Evolutionary conservation across 2,329 filamentous ascomycete genomes (phyloP).

Genomic region (Tolypocladium tropicale): DNA sequence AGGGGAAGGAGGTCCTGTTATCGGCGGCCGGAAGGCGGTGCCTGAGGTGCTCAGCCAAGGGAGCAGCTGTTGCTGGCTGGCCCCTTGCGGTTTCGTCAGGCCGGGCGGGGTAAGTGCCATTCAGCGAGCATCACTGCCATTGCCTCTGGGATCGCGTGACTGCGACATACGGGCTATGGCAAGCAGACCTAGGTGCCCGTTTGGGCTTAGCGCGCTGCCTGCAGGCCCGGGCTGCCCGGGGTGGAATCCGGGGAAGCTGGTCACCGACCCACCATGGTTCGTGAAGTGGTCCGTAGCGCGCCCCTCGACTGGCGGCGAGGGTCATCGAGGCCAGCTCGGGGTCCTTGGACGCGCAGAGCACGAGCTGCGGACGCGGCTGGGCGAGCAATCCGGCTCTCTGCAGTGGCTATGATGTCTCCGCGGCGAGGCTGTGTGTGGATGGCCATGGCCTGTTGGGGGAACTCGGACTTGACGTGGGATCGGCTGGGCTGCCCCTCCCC

Average conservation of each 20-base stretch:
- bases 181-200: background rate
- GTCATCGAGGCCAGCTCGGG: background rate
- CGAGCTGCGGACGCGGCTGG: background rate
- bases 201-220: slow-evolving; percentile 2
- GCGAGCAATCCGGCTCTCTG: background rate
- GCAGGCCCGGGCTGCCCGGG: slow-evolving; percentile 10
- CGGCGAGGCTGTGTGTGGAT: background rate
- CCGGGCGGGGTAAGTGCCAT: slow-evolving; percentile 31
- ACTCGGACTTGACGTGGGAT: background rate
- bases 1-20: slow-evolving; percentile 21
- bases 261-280: slow-evolving; percentile 7
- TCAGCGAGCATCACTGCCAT: slow-evolving; percentile 3
- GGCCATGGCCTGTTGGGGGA: slow-evolving; percentile 2
- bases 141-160: slow-evolving; percentile 9
- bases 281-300: background rate
- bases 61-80: slow-evolving; percentile 3
- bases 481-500: slow-evolving; percentile 5
- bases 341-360: background rate
- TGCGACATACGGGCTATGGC: background rate
- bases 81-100: slow-evolving; percentile 27
- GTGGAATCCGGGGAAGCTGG: slow-evolving; percentile 15
- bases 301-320: background rate
- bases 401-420: background rate
- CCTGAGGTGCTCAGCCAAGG: slow-evolving; percentile 5
- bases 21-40: slow-evolving; percentile 12